Evolutionary conservation across 345 rosid genomes (phyloP).

Genomic region (Hirschfeldia incana): DNA sequence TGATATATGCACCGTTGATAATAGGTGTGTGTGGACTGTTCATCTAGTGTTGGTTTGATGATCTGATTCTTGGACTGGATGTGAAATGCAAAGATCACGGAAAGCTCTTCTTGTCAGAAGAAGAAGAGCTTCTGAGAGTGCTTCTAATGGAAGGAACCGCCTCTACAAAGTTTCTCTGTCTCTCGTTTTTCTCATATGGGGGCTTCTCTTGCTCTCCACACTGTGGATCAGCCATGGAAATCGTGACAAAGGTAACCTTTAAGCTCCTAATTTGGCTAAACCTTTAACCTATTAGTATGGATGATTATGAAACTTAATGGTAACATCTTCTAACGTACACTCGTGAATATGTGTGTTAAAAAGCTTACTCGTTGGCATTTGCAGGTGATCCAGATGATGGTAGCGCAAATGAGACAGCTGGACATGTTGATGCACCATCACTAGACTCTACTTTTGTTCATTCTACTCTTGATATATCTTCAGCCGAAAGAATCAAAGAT

Average conservation of each 20-base stretch:
- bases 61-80: slow-evolving; percentile 46
- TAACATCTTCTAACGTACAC: not conserved
- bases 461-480: not conserved
- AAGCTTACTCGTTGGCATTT: slow-evolving; percentile 4
- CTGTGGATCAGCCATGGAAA: slow-evolving; percentile 66
- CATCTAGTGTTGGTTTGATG: slow-evolving; percentile 3
- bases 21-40: slow-evolving; percentile 16
- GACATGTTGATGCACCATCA: slow-evolving; percentile 38
- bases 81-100: slow-evolving; percentile 94
- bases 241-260: slow-evolving; percentile 54
- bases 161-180: slow-evolving; percentile 74
- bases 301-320: not conserved
- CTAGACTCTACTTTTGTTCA: slow-evolving; percentile 31
- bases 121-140: slow-evolving; percentile 70
- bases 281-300: not conserved
- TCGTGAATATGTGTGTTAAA: slow-evolving; percentile 5
- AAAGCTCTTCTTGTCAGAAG: slow-evolving; percentile 82
- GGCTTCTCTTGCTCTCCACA: slow-evolving; percentile 61
- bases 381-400: slow-evolving; percentile 39
- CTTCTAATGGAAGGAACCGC: slow-evolving; percentile 44
- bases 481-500: not conserved
- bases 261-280: not conserved
- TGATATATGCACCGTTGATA: not conserved
- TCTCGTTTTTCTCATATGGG: slow-evolving; percentile 74
- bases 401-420: slow-evolving; percentile 31